phyloP scores from a whole-genome alignment of 306 rosid genomes.

The Oxytropis ochrocephala region DNA sequence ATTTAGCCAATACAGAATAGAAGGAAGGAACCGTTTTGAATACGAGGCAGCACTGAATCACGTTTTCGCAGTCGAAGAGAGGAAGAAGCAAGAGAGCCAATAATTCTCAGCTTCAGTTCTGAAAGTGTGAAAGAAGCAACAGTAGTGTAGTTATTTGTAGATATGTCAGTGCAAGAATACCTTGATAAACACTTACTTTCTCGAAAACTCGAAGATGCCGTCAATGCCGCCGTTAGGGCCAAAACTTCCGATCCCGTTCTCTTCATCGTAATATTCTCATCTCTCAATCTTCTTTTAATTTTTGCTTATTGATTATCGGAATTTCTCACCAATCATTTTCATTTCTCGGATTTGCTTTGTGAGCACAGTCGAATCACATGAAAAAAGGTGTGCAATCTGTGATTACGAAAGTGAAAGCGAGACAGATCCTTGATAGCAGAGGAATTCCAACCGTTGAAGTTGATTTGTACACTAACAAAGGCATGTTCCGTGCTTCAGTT shows the following conservation, averaged over 20 bases:
- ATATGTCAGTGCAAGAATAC: slow-evolving; percentile 90
- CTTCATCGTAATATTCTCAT: slow-evolving; percentile 57
- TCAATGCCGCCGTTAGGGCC: slow-evolving; percentile 97
- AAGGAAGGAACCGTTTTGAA: neutral
- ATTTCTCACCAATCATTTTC: neutral
- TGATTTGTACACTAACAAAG: slow-evolving; percentile 75
- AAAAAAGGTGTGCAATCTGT: slow-evolving; percentile 62
- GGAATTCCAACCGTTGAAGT: slow-evolving; percentile 96
- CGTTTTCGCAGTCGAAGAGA: neutral
- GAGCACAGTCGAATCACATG: slow-evolving; percentile 71
- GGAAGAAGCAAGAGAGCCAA: neutral
- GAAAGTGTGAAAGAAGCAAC: neutral
- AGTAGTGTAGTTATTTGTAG: neutral
- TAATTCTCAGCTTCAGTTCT: neutral
- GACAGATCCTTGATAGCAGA: slow-evolving; percentile 97
- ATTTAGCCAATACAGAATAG: no score
- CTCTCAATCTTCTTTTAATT: neutral
- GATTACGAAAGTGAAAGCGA: slow-evolving; percentile 71
- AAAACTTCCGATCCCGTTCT: slow-evolving; percentile 87
- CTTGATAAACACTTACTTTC: slow-evolving; percentile 77
- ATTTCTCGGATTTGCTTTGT: neutral
- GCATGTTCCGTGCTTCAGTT: slow-evolving; percentile 77
- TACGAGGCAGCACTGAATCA: neutral
- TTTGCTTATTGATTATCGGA: neutral
- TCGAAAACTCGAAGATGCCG: slow-evolving; percentile 93